phyloP scores from a whole-genome alignment of 345 rosid genomes.

The Capsella bursapastoris region DNA sequence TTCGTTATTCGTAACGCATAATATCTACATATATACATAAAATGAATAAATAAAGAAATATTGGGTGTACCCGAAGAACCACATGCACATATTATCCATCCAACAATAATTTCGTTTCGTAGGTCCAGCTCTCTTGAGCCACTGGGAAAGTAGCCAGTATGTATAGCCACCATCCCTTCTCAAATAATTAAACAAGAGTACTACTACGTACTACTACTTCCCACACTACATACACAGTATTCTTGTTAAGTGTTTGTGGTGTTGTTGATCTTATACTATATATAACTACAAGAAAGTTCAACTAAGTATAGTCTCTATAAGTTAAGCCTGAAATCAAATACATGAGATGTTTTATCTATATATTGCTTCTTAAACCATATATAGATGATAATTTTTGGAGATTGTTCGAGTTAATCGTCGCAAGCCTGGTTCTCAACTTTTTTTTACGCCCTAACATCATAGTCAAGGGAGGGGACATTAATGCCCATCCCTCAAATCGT shows the following conservation, averaged over 20 bases:
- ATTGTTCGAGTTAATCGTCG: background rate
- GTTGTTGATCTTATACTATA: conserved; percentile 6
- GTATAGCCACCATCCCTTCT: conserved; percentile 35
- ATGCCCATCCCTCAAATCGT: background rate
- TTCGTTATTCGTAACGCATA: conserved; percentile 14
- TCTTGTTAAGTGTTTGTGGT: conserved; percentile 8
- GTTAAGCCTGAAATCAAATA: background rate
- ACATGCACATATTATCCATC: conserved; percentile 43
- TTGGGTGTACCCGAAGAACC: conserved; percentile 33
- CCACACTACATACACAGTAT: conserved; percentile 14
- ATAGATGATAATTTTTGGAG: background rate
- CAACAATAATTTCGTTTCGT: conserved; percentile 37
- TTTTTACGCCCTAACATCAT: background rate
- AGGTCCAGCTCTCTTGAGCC: conserved; percentile 40
- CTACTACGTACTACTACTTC: background rate
- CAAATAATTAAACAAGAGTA: conserved; percentile 15
- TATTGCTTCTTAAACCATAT: background rate
- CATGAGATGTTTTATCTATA: background rate
- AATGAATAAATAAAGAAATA: background rate
- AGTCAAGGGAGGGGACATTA: no score
- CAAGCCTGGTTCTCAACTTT: background rate
- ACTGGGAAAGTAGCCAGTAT: conserved; percentile 22
- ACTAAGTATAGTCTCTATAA: background rate
- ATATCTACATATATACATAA: background rate
- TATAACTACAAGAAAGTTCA: background rate